Evolutionary conservation across 2,329 filamentous ascomycete genomes (phyloP).

Genomic region (Didymella arachidicola): DNA sequence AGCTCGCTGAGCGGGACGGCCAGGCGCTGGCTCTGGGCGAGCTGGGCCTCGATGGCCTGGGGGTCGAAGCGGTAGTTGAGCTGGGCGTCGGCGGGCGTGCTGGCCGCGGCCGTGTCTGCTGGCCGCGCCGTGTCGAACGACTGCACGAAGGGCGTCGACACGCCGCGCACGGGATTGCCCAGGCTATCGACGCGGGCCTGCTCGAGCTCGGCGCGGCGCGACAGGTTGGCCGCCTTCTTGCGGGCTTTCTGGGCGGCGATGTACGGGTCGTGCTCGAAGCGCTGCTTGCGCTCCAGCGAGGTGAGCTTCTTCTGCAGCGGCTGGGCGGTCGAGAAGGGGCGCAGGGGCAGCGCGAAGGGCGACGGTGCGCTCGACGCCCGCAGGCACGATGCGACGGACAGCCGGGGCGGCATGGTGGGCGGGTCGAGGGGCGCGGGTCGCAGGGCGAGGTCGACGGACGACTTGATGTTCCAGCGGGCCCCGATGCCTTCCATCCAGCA

Average conservation of each 20-base stretch:
- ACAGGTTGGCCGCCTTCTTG: conserved; percentile 82
- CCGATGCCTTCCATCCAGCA: neutral
- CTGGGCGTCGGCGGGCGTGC: conserved; percentile 50
- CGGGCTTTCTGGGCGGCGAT: conserved; percentile 80
- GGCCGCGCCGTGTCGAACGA: conserved; percentile 73
- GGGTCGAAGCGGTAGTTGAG: conserved; percentile 80
- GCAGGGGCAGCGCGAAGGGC: conserved; percentile 62
- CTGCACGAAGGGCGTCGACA: conserved; percentile 81
- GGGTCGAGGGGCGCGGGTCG: neutral
- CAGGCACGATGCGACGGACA: conserved; percentile 55
- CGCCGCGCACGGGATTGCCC: conserved; percentile 82
- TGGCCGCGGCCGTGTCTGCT: conserved; percentile 24
- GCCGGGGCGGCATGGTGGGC: conserved; percentile 56
- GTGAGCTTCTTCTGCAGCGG: conserved; percentile 62
- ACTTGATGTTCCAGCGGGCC: neutral
- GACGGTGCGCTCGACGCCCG: conserved; percentile 47
- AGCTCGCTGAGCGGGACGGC: conserved; percentile 61
- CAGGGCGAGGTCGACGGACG: no score
- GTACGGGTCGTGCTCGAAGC: conserved; percentile 80
- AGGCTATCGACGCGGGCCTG: conserved; percentile 69
- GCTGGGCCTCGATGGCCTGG: conserved; percentile 69
- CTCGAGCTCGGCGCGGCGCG: conserved; percentile 74
- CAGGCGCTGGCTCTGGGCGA: conserved; percentile 73
- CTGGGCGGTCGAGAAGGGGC: conserved; percentile 68
- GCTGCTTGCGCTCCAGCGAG: conserved; percentile 60